Base-by-base conservation (phyloP, 2,329 filamentous ascomycete genomes). In the Stemphylium beticola region DNA sequence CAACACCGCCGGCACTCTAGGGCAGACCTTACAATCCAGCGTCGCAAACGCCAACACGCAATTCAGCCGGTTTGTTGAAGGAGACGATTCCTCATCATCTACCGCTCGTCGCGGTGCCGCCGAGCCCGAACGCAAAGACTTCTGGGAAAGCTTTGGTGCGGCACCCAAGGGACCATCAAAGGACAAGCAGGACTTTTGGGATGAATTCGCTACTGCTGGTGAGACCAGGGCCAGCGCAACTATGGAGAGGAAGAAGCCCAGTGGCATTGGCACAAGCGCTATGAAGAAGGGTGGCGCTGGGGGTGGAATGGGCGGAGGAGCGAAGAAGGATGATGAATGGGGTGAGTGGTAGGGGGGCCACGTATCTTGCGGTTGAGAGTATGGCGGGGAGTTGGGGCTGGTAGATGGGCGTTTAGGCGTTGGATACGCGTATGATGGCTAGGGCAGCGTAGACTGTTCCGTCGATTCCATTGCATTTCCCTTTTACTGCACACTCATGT, bases 21-120 rank as follows among this genome's bases (percentile, higher is more conserved):
- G 80, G 76, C 85, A 76, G 81, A 89, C 68, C 80, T 87, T 85
- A 69, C 86, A 79, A 68, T 76, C 79, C 10, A 88, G 90, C 12
- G 88, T 90, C 24, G 87, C 86, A 68, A 87, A 82, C 48, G 91
- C 93, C 0, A 88, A 91, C 49, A 90, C 95, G 7, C 85, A 87
- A 36, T 89, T 98, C 78, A 91, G 83, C 72, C 87, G 88, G 46
- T 97, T 98, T 68, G 92, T 98, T 47, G 95, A 98, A 72, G 91
- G 90, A 3, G 83, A 84, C 18, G 32, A 55, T 22, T 54, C 45
- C 9, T 33, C 51, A 15, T 51, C 48, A 14, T 42, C 52, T 22
- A 29, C 47, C 12, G 22, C 51, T 12, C 57, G 50, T 36, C 52
- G 46, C 24, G 43, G 43, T 10, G 78, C 39, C 12, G 40, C 41